Conservation (phyloP, 441 rosid species). For the Gossypium aridum region DNA sequence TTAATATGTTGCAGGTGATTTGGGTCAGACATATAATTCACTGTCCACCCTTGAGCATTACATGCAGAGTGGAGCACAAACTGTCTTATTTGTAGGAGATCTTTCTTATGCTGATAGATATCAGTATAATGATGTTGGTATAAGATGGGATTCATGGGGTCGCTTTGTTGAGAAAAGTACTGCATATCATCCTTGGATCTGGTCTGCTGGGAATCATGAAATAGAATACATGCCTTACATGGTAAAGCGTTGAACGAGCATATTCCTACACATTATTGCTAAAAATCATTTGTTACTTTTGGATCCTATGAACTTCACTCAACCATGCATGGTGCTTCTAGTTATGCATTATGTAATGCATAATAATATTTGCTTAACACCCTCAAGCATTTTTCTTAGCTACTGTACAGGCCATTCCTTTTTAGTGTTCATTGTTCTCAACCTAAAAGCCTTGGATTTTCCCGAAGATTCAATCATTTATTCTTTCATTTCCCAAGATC, state of each 20-base stretch:
- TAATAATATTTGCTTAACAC: neutral
- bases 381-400: neutral
- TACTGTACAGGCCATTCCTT: neutral
- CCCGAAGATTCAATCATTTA: neutral
- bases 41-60: conserved; percentile 66
- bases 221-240: conserved; percentile 64
- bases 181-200: conserved; percentile 77
- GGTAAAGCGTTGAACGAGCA: conserved; percentile 28
- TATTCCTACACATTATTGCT: neutral
- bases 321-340: neutral
- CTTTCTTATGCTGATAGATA: conserved; percentile 74
- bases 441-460: neutral
- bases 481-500: neutral
- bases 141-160: conserved; percentile 80
- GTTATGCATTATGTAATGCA: neutral
- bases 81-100: conserved; percentile 68
- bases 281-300: neutral
- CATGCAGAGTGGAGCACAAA: conserved; percentile 56
- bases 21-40: conserved; percentile 79
- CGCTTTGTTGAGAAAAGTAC: conserved; percentile 60
- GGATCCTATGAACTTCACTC: neutral
- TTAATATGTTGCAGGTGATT: conserved; percentile 41
- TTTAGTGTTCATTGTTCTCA: neutral
- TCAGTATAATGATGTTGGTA: conserved; percentile 53
- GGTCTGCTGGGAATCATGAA: conserved; percentile 74